Evolutionary conservation across 2,329 filamentous ascomycete species (phyloP).

Genomic region (Aspergillus sclerotialis): DNA sequence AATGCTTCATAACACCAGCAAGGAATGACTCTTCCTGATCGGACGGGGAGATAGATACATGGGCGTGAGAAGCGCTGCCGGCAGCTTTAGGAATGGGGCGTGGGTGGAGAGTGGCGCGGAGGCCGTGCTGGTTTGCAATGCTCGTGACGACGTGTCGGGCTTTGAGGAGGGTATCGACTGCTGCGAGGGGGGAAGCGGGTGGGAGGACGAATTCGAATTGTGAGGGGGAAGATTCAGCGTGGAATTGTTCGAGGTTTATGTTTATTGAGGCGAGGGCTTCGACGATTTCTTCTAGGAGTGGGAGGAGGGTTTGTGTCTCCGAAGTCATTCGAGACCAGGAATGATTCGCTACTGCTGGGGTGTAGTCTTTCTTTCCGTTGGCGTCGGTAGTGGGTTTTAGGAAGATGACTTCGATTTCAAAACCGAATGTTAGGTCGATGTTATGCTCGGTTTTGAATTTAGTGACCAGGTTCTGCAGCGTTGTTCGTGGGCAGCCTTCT

Average conservation of each 20-base stretch:
- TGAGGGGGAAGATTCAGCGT: slow-evolving; percentile 64
- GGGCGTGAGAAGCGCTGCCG: slow-evolving; percentile 63
- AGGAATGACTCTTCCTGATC: slow-evolving; percentile 58
- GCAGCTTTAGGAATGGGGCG: slow-evolving; percentile 51
- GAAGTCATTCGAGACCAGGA: slow-evolving; percentile 63
- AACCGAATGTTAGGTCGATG: slow-evolving; percentile 61
- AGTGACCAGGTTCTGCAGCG: slow-evolving; percentile 51
- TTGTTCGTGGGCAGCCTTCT: slow-evolving; percentile 57
- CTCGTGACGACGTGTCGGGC: slow-evolving; percentile 62
- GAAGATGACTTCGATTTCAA: slow-evolving; percentile 76
- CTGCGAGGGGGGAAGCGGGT: slow-evolving; percentile 54
- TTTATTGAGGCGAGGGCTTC: slow-evolving; percentile 53
- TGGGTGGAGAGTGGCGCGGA: slow-evolving; percentile 66
- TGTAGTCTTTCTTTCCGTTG: slow-evolving; percentile 23
- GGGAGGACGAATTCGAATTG: slow-evolving; percentile 74
- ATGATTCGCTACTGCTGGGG: slow-evolving; percentile 55
- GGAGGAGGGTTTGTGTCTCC: slow-evolving; percentile 50
- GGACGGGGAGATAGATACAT: slow-evolving; percentile 50
- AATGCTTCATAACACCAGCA: slow-evolving; percentile 60
- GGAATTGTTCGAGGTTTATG: slow-evolving; percentile 65
- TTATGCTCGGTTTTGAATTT: slow-evolving; percentile 45
- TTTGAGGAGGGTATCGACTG: slow-evolving; percentile 65
- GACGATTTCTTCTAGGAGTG: slow-evolving; percentile 60
- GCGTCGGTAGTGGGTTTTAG: slow-evolving; percentile 43
- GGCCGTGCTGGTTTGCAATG: slow-evolving; percentile 55